Evolutionary conservation across 495 filamentous ascomycete genomes (phyloP).

Genomic region (Hypomontagnella submonticulosa): DNA sequence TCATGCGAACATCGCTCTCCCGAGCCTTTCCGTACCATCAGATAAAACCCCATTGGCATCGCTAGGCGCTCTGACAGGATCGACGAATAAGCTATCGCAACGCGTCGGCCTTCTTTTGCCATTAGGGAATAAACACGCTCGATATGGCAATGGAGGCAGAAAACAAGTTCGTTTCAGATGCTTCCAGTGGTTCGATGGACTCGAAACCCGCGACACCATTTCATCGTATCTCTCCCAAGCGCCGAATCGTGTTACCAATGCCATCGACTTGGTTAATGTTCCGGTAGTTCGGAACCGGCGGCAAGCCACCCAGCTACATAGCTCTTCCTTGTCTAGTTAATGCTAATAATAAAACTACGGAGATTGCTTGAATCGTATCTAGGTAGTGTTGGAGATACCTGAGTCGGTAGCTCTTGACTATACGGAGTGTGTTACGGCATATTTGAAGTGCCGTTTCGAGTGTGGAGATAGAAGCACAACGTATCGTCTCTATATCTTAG

Average conservation of each 20-base stretch:
- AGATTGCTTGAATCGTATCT: conserved; percentile 9
- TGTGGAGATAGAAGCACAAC: not conserved
- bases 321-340: not conserved
- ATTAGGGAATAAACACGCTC: conserved; percentile 20
- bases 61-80: conserved; percentile 20
- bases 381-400: not conserved
- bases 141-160: not conserved
- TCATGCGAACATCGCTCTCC: conserved; percentile 28
- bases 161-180: conserved; percentile 26
- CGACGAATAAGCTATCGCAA: conserved; percentile 23
- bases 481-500: not conserved
- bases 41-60: conserved; percentile 37
- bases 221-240: conserved; percentile 11
- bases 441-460: conserved; percentile 19
- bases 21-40: conserved; percentile 15
- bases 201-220: conserved; percentile 9
- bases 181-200: conserved; percentile 1
- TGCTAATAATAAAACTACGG: conserved; percentile 9
- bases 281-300: conserved; percentile 35
- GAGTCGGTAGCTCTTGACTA: not conserved
- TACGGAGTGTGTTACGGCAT: conserved; percentile 33
- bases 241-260: conserved; percentile 20
- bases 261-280: conserved; percentile 23
- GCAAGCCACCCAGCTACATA: conserved; percentile 3
- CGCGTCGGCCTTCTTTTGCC: conserved; percentile 2